Base-by-base conservation (phyloP, 2,329 filamentous ascomycete genomes). In the Sclerotinia subarctica region DNA sequence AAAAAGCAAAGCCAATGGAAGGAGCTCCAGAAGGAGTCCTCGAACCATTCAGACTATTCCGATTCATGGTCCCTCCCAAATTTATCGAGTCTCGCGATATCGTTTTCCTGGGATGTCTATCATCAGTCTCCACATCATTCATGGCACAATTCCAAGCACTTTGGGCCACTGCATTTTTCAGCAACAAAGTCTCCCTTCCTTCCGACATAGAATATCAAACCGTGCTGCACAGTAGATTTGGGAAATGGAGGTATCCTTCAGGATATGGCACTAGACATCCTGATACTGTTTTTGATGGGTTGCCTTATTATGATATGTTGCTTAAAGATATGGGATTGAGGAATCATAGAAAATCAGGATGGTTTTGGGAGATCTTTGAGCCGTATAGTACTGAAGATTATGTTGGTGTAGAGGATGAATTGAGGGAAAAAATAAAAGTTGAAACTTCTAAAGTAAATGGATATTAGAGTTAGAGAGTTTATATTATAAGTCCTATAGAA, bases 241-340 rank as follows among this genome's bases (percentile, higher is more conserved):
- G 89, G 5, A 86, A 83, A 71, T 89, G 88, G 84, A 83, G 91
- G 35, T 91, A 90, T 73, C 86, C 89, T 0, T 83, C 81, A 4
- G 90, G 90, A 0, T 88, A 86, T 74, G 90, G 90, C 1, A 81
- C 80, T 51, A 83, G 81, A 74, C 82, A 84, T 68, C 88, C 88
- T 0, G 90, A 92, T 76, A 88, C 93, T 71, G 88, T 91, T 24
- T 94, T 94, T 74, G 92, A 95, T 77, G 85, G 85, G 0, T 76
- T 94, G 66, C 90, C 90, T 5, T 95, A 93, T 69, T 76, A 92
- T 24, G 91, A 94, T 77, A 74, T 89, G 74, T 76, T 94, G 74
- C 76, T 91, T 69, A 78, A 80, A 5, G 91, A 94, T 76, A 73
- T 94, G 67, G 89, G 86, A 0, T 77, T 93, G 66, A 79, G 82